Base-by-base conservation (phyloP, 495 filamentous ascomycete species). In the Tuber melanosporum region DNA sequence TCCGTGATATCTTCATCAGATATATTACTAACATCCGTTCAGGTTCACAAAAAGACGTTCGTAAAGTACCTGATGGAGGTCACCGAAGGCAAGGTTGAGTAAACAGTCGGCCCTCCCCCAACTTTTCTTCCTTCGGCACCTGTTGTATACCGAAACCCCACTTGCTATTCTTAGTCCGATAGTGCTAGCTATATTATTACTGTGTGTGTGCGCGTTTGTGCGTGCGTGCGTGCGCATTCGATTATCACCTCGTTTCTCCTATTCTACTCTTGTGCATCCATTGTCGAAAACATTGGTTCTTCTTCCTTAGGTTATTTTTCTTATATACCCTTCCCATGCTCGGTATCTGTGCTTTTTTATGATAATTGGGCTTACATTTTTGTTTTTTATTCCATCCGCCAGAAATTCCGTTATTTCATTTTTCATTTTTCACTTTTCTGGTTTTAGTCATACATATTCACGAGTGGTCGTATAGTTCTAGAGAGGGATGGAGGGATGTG, bases 31-130 rank as follows among this genome's bases (percentile, higher is more conserved):
- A 85, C 71, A 72, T 5, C 32, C n/a, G n/a, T 69, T 77, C 75
- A 91, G 89, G 88, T 90, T 41, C 95, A 99, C 85, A 99, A 98
- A 86, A 99, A 99, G 86, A 89, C 90, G 36, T 99, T 99, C 86
- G 95, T 97, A 73, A 96, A 94, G 85, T 97, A 94, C 84, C 90
- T 97, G 78, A 87, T 88, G 81, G 86, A 90, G 75, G 81, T 83
- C 15, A 73, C 77, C 15, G 81, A 82, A 71, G 81, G 81, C 20
- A 82, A 77, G 32, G 70, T 78, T 39, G 74, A 71, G 70, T 45
- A 75, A 52, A 47, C n/a, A 26, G 19, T 22, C 47, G n/a, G 3
- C 5, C 46, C 36, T 36, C 17, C 32, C 26, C 44, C 3, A 9
- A 72, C 4, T n/a, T 26, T 39, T 71, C 22, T 44, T 62, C 14